Evolutionary conservation across 345 rosid genomes (phyloP).

Genomic region (Punica granatum): DNA sequence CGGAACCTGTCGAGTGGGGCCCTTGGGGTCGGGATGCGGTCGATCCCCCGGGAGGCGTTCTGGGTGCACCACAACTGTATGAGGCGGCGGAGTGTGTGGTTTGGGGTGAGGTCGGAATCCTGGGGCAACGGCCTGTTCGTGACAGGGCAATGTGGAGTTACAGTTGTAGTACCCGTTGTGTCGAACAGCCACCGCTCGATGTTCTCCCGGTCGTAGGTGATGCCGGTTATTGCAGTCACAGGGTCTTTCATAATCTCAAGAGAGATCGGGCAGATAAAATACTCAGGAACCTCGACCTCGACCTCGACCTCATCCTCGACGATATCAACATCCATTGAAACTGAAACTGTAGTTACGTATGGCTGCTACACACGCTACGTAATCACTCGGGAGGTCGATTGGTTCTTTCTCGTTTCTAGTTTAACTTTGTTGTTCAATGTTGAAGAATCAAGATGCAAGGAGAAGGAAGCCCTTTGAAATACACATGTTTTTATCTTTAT

Average conservation of each 20-base stretch:
- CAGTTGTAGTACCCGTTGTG: neutral
- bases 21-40: constrained; percentile 49
- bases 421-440: too few species aligned
- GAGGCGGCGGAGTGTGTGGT: constrained; percentile 62
- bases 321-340: neutral
- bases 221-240: constrained; percentile 62
- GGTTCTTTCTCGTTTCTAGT: neutral
- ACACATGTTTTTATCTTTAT: too few species aligned
- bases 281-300: constrained; percentile 61
- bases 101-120: constrained; percentile 66
- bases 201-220: constrained; percentile 76
- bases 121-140: constrained; percentile 49
- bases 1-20: constrained; percentile 30
- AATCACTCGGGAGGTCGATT: neutral
- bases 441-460: too few species aligned
- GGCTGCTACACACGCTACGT: neutral
- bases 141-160: constrained; percentile 41
- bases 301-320: constrained; percentile 46
- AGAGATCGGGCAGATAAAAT: constrained; percentile 72
- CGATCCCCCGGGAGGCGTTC: constrained; percentile 41
- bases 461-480: too few species aligned
- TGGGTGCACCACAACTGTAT: constrained; percentile 64
- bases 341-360: too few species aligned
- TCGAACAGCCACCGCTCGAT: constrained; percentile 64
- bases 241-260: constrained; percentile 87